Conservation (phyloP, 345 rosid species). For the Conringia planisiliqua region DNA sequence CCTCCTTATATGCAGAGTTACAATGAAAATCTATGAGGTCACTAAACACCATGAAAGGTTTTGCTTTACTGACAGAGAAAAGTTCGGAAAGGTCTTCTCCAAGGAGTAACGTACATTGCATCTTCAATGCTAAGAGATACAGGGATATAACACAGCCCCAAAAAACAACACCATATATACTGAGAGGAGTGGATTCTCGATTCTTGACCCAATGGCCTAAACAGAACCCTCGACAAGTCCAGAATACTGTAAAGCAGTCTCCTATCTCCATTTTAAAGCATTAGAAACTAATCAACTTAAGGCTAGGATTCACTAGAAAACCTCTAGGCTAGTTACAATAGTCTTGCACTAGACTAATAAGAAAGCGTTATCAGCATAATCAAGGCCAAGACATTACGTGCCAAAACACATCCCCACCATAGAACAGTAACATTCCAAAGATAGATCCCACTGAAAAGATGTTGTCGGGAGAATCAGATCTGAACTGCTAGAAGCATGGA, state of each 20-base stretch:
- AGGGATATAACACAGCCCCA: neutral
- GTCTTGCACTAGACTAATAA: constrained; percentile 7
- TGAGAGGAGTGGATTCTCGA: no score
- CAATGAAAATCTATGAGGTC: constrained; percentile 12
- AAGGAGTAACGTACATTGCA: neutral
- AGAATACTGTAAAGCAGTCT: neutral
- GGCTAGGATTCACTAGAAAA: neutral
- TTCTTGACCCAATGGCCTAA: no score
- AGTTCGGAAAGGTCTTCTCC: neutral
- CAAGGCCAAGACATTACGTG: constrained; percentile 1
- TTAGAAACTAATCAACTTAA: neutral
- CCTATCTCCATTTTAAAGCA: neutral
- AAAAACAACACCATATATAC: neutral
- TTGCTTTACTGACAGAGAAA: neutral
- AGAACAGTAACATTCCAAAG: constrained; percentile 3
- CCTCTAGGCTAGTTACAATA: neutral
- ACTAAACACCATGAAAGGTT: neutral
- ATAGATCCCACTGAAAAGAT: constrained; percentile 21
- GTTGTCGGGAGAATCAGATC: constrained; percentile 1
- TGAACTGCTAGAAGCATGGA: neutral
- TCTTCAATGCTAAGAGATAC: neutral
- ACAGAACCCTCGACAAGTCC: neutral
- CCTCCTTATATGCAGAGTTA: neutral
- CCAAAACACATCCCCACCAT: neutral
- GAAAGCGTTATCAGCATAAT: constrained; percentile 5